Evolutionary conservation across 768 basidiomycete genomes (phyloP).

Genomic region (Suillus plorans): DNA sequence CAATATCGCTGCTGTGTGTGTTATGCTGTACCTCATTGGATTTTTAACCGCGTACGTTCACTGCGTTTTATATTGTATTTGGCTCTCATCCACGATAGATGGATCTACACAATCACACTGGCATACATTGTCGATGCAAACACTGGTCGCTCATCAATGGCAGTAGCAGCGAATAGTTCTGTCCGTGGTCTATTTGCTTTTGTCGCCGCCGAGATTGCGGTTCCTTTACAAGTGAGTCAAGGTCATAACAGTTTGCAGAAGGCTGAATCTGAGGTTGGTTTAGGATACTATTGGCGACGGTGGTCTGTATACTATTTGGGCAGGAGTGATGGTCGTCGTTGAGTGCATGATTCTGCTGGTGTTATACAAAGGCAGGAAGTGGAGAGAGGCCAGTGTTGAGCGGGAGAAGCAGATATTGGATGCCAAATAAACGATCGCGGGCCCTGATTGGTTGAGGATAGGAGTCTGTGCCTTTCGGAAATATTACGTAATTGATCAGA

Average conservation of each 20-base stretch:
- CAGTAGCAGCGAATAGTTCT: constrained; percentile 72
- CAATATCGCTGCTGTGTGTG: constrained; percentile 66
- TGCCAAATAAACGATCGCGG: background rate
- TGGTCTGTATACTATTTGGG: constrained; percentile 39
- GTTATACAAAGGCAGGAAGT: constrained; percentile 54
- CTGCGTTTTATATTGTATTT: background rate
- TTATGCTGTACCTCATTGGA: constrained; percentile 70
- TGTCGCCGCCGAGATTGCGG: constrained; percentile 68
- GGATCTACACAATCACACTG: constrained; percentile 65
- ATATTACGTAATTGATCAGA: too few species aligned
- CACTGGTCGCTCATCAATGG: constrained; percentile 73
- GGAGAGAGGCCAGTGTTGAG: constrained; percentile 54
- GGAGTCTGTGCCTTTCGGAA: too few species aligned
- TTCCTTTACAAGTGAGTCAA: constrained; percentile 56
- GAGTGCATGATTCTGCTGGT: constrained; percentile 58
- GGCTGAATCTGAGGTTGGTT: background rate
- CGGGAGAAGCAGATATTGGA: constrained; percentile 33
- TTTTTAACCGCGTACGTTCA: constrained; percentile 62
- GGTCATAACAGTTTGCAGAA: background rate
- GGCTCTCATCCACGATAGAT: constrained; percentile 27
- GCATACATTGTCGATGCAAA: constrained; percentile 90
- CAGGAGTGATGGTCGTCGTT: constrained; percentile 51
- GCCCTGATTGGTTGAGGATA: too few species aligned
- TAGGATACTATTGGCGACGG: constrained; percentile 24
- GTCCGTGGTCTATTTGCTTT: constrained; percentile 73